Percentiles rank a stretch among this genome's conserved stretches.
phyloP scores from a whole-genome alignment of 495 filamentous ascomycete species.

The Penicillium verhagenii region DNA sequence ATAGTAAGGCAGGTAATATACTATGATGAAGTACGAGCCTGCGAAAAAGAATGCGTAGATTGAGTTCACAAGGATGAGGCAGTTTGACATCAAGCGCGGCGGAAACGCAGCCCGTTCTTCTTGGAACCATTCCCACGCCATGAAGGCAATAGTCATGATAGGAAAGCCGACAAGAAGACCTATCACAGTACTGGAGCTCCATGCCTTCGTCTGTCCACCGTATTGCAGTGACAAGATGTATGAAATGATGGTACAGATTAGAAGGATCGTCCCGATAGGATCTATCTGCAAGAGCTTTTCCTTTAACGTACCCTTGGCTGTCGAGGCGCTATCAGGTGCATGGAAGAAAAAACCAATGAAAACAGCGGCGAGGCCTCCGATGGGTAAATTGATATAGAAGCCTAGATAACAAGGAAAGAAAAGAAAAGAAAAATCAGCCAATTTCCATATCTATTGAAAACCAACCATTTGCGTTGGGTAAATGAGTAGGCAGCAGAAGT shows the following conservation, averaged over 20 bases:
- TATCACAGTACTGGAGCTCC: conserved; percentile 61
- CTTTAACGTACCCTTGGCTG: conserved; percentile 13
- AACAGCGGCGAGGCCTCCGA: conserved; percentile 39
- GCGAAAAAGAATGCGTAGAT: conserved; percentile 40
- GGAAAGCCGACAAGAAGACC: conserved; percentile 44
- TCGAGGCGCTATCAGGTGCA: conserved; percentile 25
- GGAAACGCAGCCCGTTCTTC: conserved; percentile 33
- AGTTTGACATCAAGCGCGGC: conserved; percentile 40
- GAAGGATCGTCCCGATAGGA: conserved; percentile 50
- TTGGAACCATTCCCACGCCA: conserved; percentile 29
- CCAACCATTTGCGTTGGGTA: neutral
- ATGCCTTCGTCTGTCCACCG: conserved; percentile 22
- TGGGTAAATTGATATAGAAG: conserved; percentile 55
- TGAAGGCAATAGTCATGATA: conserved; percentile 25
- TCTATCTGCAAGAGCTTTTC: conserved; percentile 38
- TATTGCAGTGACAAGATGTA: conserved; percentile 36
- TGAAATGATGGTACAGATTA: conserved; percentile 55
- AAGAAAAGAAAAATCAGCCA: neutral
- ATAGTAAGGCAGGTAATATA: conserved; percentile 65
- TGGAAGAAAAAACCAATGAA: conserved; percentile 43
- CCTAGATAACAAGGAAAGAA: neutral
- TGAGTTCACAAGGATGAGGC: conserved; percentile 38
- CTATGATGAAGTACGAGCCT: conserved; percentile 44
- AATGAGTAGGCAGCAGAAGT: neutral
- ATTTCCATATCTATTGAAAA: neutral